Percentiles rank a stretch among this genome's conserved stretches.
These are phyloP conservation scores for Kwoniella shandongensis DNA, from an alignment of 768 basidiomycete genomes.

Conservation along the genomic window DNA sequence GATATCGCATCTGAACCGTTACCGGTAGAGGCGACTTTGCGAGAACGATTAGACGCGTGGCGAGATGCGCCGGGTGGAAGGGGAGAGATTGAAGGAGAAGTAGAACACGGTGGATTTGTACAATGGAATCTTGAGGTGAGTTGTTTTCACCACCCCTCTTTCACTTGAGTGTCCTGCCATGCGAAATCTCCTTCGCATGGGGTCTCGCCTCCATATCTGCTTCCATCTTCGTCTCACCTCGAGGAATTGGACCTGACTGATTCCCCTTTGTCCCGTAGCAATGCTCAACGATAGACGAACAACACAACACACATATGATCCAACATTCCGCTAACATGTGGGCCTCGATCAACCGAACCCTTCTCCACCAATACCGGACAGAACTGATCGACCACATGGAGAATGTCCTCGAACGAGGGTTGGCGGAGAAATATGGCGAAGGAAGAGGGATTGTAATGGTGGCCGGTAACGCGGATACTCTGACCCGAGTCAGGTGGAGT, in stretches of 20 bases:
- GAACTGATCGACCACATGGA: conserved; percentile 47
- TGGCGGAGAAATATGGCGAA: conserved; percentile 35
- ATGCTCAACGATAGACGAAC: conserved; percentile 40
- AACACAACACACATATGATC: conserved; percentile 50
- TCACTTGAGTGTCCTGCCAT: too few relatives aligned
- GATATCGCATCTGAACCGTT: conserved; percentile 48
- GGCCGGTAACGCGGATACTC: conserved; percentile 56
- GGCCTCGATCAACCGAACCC: conserved; percentile 45
- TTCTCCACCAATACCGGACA: conserved; percentile 41
- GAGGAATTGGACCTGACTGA: too few relatives aligned
- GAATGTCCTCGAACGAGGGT: conserved; percentile 25
- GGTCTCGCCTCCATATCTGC: too few relatives aligned
- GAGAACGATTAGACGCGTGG: conserved; percentile 52
- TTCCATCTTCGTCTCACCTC: too few relatives aligned
- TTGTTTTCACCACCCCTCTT: not conserved
- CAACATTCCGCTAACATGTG: conserved; percentile 47
- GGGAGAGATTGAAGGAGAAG: conserved; percentile 44
- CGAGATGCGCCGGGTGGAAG: conserved; percentile 52
- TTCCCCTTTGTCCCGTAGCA: conserved; percentile 19
- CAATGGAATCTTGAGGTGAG: conserved; percentile 52
- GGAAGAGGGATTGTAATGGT: conserved; percentile 56
- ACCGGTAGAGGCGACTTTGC: conserved; percentile 50
- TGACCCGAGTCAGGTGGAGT: conserved; percentile 38
- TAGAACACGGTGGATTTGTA: conserved; percentile 52
- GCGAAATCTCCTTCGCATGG: too few relatives aligned